These are phyloP conservation scores for Volvox africanus DNA, from an alignment of 139 green algal species.

Conservation along the genomic window DNA sequence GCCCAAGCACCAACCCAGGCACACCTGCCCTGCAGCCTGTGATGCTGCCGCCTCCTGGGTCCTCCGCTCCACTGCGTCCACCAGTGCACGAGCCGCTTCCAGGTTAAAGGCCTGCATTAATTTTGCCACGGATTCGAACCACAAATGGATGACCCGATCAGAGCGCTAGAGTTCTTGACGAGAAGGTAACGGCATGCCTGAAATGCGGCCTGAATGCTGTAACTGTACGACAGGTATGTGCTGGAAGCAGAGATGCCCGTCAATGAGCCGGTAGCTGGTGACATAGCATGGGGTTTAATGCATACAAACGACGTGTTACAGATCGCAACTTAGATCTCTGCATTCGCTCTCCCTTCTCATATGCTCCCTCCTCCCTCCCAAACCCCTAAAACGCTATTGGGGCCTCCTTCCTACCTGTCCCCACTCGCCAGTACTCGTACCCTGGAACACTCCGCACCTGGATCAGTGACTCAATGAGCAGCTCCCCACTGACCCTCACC, in stretches of 20 bases:
- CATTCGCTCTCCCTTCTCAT: not conserved
- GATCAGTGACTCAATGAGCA: constrained; percentile 83
- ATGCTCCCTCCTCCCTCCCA: not conserved
- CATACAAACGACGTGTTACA: no score
- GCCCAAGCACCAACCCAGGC: no score
- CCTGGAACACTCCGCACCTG: constrained; percentile 52
- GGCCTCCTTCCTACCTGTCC: not conserved
- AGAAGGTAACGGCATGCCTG: no score
- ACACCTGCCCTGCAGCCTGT: constrained; percentile 31
- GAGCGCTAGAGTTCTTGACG: no score
- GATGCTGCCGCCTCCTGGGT: constrained; percentile 57
- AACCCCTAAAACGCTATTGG: not conserved
- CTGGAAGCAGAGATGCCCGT: no score
- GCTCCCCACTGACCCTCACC: constrained; percentile 70
- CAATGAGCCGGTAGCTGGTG: no score
- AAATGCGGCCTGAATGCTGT: no score
- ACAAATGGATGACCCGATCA: no score
- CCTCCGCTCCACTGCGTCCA: constrained; percentile 51
- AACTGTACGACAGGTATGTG: no score
- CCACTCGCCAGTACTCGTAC: not conserved
- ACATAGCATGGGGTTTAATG: no score
- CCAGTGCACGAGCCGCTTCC: constrained; percentile 45
- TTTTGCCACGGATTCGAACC: no score
- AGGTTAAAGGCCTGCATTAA: constrained; percentile 53
- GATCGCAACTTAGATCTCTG: no score